phyloP scores from a whole-genome alignment of 2,329 filamentous ascomycete species.

The Xylaria sp. region DNA sequence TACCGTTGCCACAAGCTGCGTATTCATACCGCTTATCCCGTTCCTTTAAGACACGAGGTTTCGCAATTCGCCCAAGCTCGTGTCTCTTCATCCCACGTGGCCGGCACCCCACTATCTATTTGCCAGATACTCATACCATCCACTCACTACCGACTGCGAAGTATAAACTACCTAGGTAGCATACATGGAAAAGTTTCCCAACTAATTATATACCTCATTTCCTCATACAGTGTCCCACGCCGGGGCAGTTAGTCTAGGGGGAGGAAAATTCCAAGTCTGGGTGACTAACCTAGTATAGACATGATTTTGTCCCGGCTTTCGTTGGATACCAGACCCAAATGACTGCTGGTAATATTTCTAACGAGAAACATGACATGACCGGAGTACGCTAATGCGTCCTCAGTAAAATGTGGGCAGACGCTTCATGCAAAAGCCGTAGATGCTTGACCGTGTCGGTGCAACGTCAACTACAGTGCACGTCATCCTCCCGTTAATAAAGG shows the following conservation, averaged over 20 bases:
- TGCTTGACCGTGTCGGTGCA: constrained; percentile 10
- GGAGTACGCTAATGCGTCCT: constrained; percentile 2
- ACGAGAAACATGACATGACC: constrained; percentile 2
- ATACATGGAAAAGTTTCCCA: constrained; percentile 16
- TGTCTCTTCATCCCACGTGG: constrained; percentile 42
- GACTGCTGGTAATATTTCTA: neutral
- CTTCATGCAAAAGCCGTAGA: neutral
- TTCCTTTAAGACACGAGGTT: constrained; percentile 22
- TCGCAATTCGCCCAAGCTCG: constrained; percentile 30
- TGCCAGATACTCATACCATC: constrained; percentile 28
- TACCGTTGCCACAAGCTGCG: neutral
- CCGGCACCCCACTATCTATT: constrained; percentile 42
- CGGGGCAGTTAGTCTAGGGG: neutral
- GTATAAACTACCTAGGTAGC: constrained; percentile 1
- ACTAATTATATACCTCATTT: neutral
- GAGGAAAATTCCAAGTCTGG: neutral
- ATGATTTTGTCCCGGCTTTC: constrained; percentile 4
- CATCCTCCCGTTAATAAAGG: constrained; percentile 20
- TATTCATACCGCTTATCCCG: constrained; percentile 13
- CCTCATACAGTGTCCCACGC: neutral
- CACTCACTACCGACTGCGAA: neutral
- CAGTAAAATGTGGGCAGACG: neutral
- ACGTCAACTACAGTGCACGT: neutral
- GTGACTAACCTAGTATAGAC: neutral
- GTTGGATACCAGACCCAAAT: neutral